These are phyloP conservation scores for Pythium periplocum DNA, from an alignment of 352 stramenopile species.

Conservation along the genomic window DNA sequence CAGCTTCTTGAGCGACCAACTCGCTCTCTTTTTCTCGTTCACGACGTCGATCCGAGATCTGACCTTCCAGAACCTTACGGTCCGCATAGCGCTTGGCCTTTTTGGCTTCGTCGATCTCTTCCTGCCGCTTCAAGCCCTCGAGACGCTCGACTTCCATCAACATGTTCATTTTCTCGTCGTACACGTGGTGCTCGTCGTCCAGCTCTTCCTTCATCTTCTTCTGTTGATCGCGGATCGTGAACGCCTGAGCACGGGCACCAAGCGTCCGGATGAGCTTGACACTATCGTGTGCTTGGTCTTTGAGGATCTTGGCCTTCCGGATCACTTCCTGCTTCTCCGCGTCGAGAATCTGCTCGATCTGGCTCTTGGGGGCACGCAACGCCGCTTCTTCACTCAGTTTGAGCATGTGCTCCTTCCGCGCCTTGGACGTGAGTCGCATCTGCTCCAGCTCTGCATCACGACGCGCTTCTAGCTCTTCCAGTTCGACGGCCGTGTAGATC, in stretches of 20 bases:
- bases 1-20: slow-evolving; percentile 69
- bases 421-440: slow-evolving; percentile 51
- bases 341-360: slow-evolving; percentile 75
- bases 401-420: slow-evolving; percentile 79
- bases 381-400: slow-evolving; percentile 60
- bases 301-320: slow-evolving; percentile 42
- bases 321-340: slow-evolving; percentile 60
- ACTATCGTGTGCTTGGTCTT: slow-evolving; percentile 84
- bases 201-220: slow-evolving; percentile 59
- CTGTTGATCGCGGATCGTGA: slow-evolving; percentile 94
- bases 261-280: slow-evolving; percentile 94
- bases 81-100: slow-evolving; percentile 81
- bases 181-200: slow-evolving; percentile 77
- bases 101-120: slow-evolving; percentile 86
- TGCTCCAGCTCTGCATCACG: slow-evolving; percentile 53
- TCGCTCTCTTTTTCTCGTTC: slow-evolving; percentile 41
- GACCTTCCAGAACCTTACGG: slow-evolving; percentile 86
- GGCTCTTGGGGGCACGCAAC: slow-evolving; percentile 56
- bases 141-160: slow-evolving; percentile 94
- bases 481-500: slow-evolving; percentile 47
- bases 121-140: slow-evolving; percentile 87
- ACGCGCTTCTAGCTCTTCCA: slow-evolving; percentile 51
- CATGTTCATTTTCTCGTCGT: slow-evolving; percentile 93
- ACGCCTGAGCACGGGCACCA: slow-evolving; percentile 86
- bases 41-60: slow-evolving; percentile 58